Base-by-base conservation (phyloP, 805 yeast species). In the Candida coquimbonensis region DNA sequence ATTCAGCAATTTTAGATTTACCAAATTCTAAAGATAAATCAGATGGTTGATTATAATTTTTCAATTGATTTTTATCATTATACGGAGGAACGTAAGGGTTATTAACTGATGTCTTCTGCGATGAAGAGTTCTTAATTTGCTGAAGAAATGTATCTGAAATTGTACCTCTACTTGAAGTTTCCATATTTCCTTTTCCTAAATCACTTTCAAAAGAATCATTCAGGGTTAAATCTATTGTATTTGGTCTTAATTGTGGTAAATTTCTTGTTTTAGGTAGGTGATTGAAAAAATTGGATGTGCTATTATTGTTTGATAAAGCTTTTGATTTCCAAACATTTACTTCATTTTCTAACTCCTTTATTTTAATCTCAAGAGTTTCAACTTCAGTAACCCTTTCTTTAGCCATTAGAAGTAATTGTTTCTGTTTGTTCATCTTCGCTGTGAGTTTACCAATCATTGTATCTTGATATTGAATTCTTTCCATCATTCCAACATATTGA, bases 381-480 rank as follows among this genome's bases (percentile, higher is more conserved):
- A 57, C 40, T 19, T 53, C 47, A 6, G 51, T 29, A 3, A 55
- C 42, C n/a, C 53, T 55, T 16, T 55, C 61, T 34, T 54, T 57
- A 4, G 61, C 61, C 33, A 51, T 17, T 4, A 50, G 9, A 14
- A 57, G 47, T 19, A 57, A 42, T n/a, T 47, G 44, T 39, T 52
- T 57, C 43, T 57, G 60, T 27, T 55, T 54, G 36, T 47, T 49
- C 9, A 52, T 45, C 42, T 55, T 55, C 16, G 44, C 48, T 1
- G 36, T 39, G n/a, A 57, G 39, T 36, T 45, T 54, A 9, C 38
- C 32, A 7, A 57, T 53, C 9, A 47, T 19, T 9, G 40, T 38
- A 6, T 42, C 29, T 36, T 55, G 61, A 38, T 49, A 44, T 13
- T 45, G 46, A n/a, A 54, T 46, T 34, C 46, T 49, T n/a, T 53